phyloP scores from a whole-genome alignment of 768 basidiomycete species.

The Termitomyces sp. region DNA sequence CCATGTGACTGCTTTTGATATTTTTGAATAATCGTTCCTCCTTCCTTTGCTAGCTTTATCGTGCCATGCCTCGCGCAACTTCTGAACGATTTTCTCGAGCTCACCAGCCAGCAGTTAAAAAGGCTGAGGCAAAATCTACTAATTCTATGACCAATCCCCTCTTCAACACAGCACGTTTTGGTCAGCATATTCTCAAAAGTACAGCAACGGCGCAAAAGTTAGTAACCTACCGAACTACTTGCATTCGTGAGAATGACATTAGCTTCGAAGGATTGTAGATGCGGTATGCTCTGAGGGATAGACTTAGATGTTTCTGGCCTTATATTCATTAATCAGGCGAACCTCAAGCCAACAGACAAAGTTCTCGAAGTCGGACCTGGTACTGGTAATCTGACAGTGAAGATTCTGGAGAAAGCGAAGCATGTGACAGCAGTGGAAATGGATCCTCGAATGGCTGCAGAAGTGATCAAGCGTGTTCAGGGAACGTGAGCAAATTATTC shows the following conservation, averaged over 20 bases:
- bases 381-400: slow-evolving; percentile 92
- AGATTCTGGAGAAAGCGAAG: slow-evolving; percentile 90
- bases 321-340: slow-evolving; percentile 51
- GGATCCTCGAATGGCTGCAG: slow-evolving; percentile 99
- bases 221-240: slow-evolving; percentile 17
- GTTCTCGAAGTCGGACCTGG: slow-evolving; percentile 98
- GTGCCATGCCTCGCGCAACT: slow-evolving; percentile 75
- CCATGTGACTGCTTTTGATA: neutral
- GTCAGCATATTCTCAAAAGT: slow-evolving; percentile 97
- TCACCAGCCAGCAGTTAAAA: slow-evolving; percentile 58
- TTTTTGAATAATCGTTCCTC: neutral
- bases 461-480: slow-evolving; percentile 94
- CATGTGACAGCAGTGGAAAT: slow-evolving; percentile 93
- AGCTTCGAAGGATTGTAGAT: slow-evolving; percentile 35
- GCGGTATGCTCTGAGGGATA: slow-evolving; percentile 25
- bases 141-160: slow-evolving; percentile 73
- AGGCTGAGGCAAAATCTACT: slow-evolving; percentile 38
- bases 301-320: neutral
- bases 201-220: slow-evolving; percentile 88
- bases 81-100: slow-evolving; percentile 66
- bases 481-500: slow-evolving; percentile 69
- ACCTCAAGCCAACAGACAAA: slow-evolving; percentile 88
- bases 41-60: neutral
- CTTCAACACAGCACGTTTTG: slow-evolving; percentile 93
- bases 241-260: slow-evolving; percentile 1